These are phyloP conservation scores for Pseudogymnoascus sp. DNA, from an alignment of 2,329 filamentous ascomycete genomes.

Conservation along the genomic window DNA sequence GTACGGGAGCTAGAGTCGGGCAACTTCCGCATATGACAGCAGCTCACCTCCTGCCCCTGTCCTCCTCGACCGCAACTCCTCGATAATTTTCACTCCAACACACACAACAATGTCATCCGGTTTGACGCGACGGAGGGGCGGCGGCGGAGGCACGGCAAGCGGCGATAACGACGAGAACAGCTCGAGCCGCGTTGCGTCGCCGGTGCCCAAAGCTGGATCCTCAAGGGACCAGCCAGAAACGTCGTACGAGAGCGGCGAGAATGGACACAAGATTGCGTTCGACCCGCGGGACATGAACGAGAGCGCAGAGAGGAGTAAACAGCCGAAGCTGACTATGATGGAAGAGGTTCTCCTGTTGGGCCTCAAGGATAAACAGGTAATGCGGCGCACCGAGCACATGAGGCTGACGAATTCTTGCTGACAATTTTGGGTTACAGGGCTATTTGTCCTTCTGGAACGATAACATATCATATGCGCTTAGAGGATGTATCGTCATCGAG, in stretches of 20 bases:
- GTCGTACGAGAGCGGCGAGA: conserved; percentile 84
- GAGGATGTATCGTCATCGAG: conserved; percentile 97
- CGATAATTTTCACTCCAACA: conserved; percentile 9
- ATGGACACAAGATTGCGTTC: conserved; percentile 97
- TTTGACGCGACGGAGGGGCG: conserved; percentile 57
- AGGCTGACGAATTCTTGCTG: not conserved
- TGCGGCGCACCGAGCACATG: conserved; percentile 21
- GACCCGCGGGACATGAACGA: conserved; percentile 96
- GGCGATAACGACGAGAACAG: conserved; percentile 55
- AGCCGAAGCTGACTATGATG: conserved; percentile 97
- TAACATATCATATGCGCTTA: conserved; percentile 96
- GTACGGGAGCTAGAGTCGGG: conserved; percentile 5
- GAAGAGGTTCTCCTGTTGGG: conserved; percentile 94
- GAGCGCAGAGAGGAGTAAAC: conserved; percentile 90
- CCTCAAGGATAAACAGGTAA: conserved; percentile 96
- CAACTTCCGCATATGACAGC: conserved; percentile 6
- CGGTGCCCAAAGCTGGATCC: conserved; percentile 53
- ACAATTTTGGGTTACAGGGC: conserved; percentile 47
- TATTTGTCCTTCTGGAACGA: conserved; percentile 99
- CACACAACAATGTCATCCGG: conserved; percentile 39
- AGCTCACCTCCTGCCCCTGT: conserved; percentile 1
- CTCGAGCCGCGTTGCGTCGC: conserved; percentile 57
- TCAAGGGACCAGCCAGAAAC: conserved; percentile 60
- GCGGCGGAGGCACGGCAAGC: conserved; percentile 48
- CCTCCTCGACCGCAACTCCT: conserved; percentile 5